A percentile compares a stretch with the other conserved stretches of the same genome.
phyloP scores from a whole-genome alignment of 805 yeast species.

The Starmerella scarabaei region DNA sequence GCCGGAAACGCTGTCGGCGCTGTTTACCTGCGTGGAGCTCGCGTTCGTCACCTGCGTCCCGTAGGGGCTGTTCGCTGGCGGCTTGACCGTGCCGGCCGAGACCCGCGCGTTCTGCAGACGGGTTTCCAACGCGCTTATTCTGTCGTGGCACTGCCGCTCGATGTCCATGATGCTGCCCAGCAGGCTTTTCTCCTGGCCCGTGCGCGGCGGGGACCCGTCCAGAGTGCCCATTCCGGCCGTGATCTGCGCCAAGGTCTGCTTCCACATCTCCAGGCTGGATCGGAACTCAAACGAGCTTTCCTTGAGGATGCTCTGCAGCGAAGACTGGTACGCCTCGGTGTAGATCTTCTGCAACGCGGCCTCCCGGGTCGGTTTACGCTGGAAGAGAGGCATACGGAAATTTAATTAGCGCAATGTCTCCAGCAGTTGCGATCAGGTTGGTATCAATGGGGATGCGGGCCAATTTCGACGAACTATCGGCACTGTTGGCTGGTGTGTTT shows the following conservation, averaged over 20 bases:
- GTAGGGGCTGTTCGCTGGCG: slow-evolving; percentile 21
- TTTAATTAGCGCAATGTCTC: not conserved
- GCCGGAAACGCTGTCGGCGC: slow-evolving; percentile 3
- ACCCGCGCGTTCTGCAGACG: slow-evolving; percentile 8
- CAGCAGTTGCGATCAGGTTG: too few relatives aligned
- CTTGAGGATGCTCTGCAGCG: slow-evolving; percentile 30
- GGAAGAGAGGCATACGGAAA: slow-evolving; percentile 20
- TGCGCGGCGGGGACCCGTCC: slow-evolving; percentile 25
- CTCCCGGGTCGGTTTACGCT: slow-evolving; percentile 18
- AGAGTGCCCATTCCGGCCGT: slow-evolving; percentile 25
- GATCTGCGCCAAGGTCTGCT: slow-evolving; percentile 26
- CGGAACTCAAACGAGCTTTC: slow-evolving; percentile 29
- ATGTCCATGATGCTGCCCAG: slow-evolving; percentile 29
- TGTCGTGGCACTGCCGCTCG: slow-evolving; percentile 31
- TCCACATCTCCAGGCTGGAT: slow-evolving; percentile 29
- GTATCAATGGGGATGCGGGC: too few relatives aligned
- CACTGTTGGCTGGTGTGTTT: too few relatives aligned
- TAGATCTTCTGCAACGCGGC: slow-evolving; percentile 28
- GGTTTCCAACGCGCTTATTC: slow-evolving; percentile 22
- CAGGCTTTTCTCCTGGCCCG: slow-evolving; percentile 27
- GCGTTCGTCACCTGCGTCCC: slow-evolving; percentile 15
- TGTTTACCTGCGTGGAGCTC: slow-evolving; percentile 3
- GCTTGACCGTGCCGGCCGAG: slow-evolving; percentile 4
- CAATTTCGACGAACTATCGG: too few relatives aligned
- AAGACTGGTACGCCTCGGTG: slow-evolving; percentile 32